Evolutionary conservation across 1,284 basidiomycete genomes (phyloP), one percentile per base, ranked within the genome.

Genomic region (Sanghuangporus baumii): DNA sequence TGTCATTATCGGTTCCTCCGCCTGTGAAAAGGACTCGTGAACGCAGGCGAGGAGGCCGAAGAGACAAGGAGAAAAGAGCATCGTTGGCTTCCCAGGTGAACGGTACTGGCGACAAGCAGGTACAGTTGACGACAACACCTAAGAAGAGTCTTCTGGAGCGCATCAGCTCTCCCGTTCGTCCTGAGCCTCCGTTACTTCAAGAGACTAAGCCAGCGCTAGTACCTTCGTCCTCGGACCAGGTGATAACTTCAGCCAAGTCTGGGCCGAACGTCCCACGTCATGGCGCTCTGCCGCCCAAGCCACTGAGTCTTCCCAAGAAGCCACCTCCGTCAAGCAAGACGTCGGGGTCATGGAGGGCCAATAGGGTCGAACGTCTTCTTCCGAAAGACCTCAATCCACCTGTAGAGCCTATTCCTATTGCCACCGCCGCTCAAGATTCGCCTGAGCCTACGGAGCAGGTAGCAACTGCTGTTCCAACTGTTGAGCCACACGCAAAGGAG

Each of bases 61-160:
- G 34, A 31, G 57, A 61, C 16, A 59, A 60, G 55, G 60, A 55
- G 26, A 60, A 51, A 34, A 60, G 34, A 37, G 18, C 37, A 11
- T 50, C 55, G 26, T 31, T 57, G 18, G 31, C 54, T 37, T 47
- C 36, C 38, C 50, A 60, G 34, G 50, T 40, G 26, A 55, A 62
- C 14, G 60, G 55, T 4, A 20, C 54, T 31, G n/a, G n/a, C 16
- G 34, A 12, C 18, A 34, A 20, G 43, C 47, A 12, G 23, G 18
- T 18, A n/a, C 36, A 31, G 43, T 55, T 48, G 40, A 46, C 23
- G 11, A 48, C 46, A 20, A 34, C 46, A 11, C 47, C 55, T 20
- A 65, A 58, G 56, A 65, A 65, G 41, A 65, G 59, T 47, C 56
- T 65, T 18, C 55, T 65, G 3, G 63, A 65, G 23, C 41, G 63